Evolutionary conservation across 2,329 filamentous ascomycete species (phyloP).

Genomic region (Metarhizium anisopliae): DNA sequence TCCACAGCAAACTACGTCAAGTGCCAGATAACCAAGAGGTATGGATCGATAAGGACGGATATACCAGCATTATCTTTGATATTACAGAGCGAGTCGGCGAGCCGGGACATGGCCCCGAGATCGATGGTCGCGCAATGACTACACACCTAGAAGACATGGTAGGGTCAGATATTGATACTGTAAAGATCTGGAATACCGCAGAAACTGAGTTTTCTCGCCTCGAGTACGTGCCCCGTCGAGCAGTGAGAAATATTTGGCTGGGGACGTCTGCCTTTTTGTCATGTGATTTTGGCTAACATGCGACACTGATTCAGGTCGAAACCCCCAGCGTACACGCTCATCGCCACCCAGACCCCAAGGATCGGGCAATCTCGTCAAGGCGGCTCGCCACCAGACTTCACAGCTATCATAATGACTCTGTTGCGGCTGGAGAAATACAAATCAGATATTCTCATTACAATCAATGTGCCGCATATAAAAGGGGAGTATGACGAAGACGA

Average conservation of each 20-base stretch:
- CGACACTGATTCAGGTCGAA: conserved; percentile 24
- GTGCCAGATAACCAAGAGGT: conserved; percentile 88
- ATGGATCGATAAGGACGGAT: conserved; percentile 74
- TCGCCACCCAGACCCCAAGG: conserved; percentile 51
- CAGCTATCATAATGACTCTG: conserved; percentile 68
- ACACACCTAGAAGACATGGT: conserved; percentile 63
- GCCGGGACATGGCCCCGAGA: conserved; percentile 43
- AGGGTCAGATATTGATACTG: conserved; percentile 50
- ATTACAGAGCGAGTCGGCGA: conserved; percentile 71
- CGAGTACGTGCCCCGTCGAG: conserved; percentile 27
- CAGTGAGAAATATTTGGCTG: neutral
- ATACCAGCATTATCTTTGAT: conserved; percentile 82
- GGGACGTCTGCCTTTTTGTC: neutral
- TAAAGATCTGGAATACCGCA: conserved; percentile 59
- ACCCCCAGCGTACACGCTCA: conserved; percentile 58
- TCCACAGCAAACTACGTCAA: conserved; percentile 56
- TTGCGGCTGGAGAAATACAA: conserved; percentile 64
- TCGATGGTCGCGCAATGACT: conserved; percentile 61
- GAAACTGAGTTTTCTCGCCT: conserved; percentile 50
- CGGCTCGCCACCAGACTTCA: conserved; percentile 48
- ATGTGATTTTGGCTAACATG: conserved; percentile 13
- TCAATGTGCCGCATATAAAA: conserved; percentile 79
- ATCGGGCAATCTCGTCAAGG: conserved; percentile 23
- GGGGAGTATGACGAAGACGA: conserved; percentile 66
- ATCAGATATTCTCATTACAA: conserved; percentile 75